Base-by-base conservation (phyloP, 2,329 filamentous ascomycete genomes). In the Pseudocercospora pini-densiflorae region DNA sequence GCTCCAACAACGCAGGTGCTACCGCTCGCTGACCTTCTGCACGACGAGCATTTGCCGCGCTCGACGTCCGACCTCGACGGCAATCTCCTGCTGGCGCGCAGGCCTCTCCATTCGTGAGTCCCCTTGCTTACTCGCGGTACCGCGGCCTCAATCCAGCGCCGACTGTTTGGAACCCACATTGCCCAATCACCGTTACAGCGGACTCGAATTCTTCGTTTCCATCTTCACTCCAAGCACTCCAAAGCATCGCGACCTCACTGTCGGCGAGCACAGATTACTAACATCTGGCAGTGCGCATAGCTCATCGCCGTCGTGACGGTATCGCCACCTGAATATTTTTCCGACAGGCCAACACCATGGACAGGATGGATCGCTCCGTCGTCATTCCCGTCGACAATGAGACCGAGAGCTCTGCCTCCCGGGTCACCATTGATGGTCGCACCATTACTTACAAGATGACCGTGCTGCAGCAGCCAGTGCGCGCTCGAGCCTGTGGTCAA, bases 401-500 rank as follows among this genome's bases (percentile, higher is more conserved):
- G 81, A 87, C 85, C 21, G 81, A 82, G 64, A 82, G 82, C 75
- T 79, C 80, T 29, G 79, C 81, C 66, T 81, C 80, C 67, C 85
- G 90, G 59, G 83, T 86, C 61, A 97, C 92, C 49, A 89, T 88
- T 73, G 89, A 91, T 73, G 92, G 92, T 68, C 89, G 92, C 72
- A 88, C 85, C 69, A 86, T 97, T 72, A 92, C 88, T 76, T 98
- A 98, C 80, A 85, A 87, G 70, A 84, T 98, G 79, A 89, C 88
- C 66, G 93, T 98, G 63, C 89, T 97, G 74, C 95, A 99, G 81
- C 93, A 98, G 79, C 95, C 95, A 21, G 91, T 97, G 81, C 92
- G 94, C 75, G 94, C 95, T 59, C 88, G 95, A 83, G 95, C 95
- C 63, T 99, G 95, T 79, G 95, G 95, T 75, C 94, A 93, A 63